These are phyloP conservation scores for Bipolaris gigantea DNA, from an alignment of 2,329 filamentous ascomycete species.

Conservation along the genomic window DNA sequence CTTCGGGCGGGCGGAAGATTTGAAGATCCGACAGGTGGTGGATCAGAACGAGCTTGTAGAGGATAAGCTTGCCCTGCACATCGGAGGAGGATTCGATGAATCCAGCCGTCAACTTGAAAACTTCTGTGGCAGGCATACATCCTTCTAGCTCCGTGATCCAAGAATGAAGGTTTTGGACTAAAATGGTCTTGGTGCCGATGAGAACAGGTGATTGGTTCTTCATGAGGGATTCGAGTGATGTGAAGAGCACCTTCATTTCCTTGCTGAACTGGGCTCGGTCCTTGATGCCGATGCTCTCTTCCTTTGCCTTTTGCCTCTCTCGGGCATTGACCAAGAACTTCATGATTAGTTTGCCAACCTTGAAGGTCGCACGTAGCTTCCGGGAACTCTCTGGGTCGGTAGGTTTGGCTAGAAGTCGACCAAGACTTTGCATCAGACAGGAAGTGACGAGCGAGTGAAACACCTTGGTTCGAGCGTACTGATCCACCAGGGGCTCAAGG, in stretches of 20 bases:
- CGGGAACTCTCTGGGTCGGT: constrained; percentile 81
- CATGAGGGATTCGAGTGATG: constrained; percentile 87
- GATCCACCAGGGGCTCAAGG: constrained; percentile 83
- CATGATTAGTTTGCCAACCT: constrained; percentile 88
- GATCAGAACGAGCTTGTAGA: constrained; percentile 91
- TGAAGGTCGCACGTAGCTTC: constrained; percentile 86
- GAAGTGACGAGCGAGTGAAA: constrained; percentile 91
- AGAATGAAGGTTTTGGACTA: constrained; percentile 94
- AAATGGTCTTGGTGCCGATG: constrained; percentile 90
- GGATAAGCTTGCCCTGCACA: constrained; percentile 85
- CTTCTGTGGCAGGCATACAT: constrained; percentile 77
- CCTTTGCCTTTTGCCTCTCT: constrained; percentile 83
- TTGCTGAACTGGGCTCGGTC: constrained; percentile 75
- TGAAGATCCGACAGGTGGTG: constrained; percentile 85
- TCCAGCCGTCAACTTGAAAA: constrained; percentile 86
- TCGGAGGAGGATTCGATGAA: constrained; percentile 88
- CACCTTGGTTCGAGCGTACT: constrained; percentile 85
- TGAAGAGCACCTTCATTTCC: constrained; percentile 85
- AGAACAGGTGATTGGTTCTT: constrained; percentile 80
- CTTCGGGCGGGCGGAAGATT: constrained; percentile 77
- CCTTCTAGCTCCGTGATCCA: constrained; percentile 91
- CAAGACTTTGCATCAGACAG: constrained; percentile 84
- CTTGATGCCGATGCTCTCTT: constrained; percentile 82
- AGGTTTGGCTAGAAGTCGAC: constrained; percentile 77
- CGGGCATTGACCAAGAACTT: constrained; percentile 93